Base-by-base conservation (phyloP, 164 flowering plant species). In the Akebia trifoliata region DNA sequence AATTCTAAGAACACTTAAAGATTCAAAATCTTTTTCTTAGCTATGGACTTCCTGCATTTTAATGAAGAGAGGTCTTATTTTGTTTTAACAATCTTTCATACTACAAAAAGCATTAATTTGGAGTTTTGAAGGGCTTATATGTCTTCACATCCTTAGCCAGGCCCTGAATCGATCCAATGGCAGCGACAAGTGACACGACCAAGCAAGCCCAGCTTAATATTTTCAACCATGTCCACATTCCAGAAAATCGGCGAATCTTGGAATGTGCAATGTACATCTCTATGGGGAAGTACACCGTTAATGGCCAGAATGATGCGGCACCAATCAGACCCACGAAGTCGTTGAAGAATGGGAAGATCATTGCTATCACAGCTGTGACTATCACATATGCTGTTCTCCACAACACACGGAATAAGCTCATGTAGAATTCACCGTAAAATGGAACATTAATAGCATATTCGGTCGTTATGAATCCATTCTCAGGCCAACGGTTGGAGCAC, bases 321-420 rank as follows among this genome's bases (percentile, higher is more conserved):
- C 98, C 98, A 0, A 91, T 55, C 29, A 91, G 60, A 2, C 92
- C 95, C 52, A 88, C 47, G 60, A 91, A 68, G 38, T 75, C 81
- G 46, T 91, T 91, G 82, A 91, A 91, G 81, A 88, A 91, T 0
- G 98, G 98, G 35, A 88, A 76, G 14, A 81, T 73, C 95, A 91
- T 87, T 15, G 98, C 98, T 0, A 86, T 1, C 11, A 84, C 60
- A 0, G 96, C 74, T 1, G 90, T 79, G 1, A 83, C 14, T 7
- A 83, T 70, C 15, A 91, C 96, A 9, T 79, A 87, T 3, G 15
- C 21, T 2, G 95, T 84, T 60, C 98, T 78, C 95, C 92, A 88
- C 8, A 72, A 65, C 58, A 88, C 15, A 26, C 93, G 71, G 76
- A 91, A 91, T 15, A 60, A 43, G 75, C 76, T 91, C 40, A 86